Base-by-base conservation (phyloP, 2,329 filamentous ascomycete species). In the Ceratocystis harringtonii region DNA sequence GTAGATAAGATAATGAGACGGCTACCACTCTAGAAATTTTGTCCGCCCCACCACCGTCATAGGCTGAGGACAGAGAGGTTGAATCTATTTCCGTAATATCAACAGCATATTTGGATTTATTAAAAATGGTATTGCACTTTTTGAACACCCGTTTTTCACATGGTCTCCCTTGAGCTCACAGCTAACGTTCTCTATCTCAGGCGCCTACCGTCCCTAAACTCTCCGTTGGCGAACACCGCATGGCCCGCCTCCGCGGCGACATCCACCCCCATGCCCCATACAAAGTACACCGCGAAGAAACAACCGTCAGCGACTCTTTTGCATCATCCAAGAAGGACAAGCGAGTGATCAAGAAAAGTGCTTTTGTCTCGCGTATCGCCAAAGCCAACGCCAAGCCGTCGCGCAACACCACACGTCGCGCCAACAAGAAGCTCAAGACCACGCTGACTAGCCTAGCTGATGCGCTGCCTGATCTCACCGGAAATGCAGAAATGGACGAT, bases 301-400 rank as follows among this genome's bases (percentile, higher is more conserved):
- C 81, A 69, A 72, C 76, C 61, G 78, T 81, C 15, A 74, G 78
- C 58, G 81, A 84, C 72, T 69, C 73, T 68, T 92, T 92, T 75
- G 78, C 84, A 68, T 81, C 84, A 65, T 85, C 81, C 69, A 97
- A 96, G 76, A 86, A 83, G 72, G 89, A 95, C 78, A 95, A 92
- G 78, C 88, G 87, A 28, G 78, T 81, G 43, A 89, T 95, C 71
- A 92, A 91, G 73, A 90, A 90, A 78, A 87, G 88, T 0, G 77
- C 85, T 15, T 90, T 97, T 69, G 79, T 95, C 32, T 86, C 84
- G 22, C 88, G 86, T 69, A 88, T 96, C 71, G 78, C 85, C 69
- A 90, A 91, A 69, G 76, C 79, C 5, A 72, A 69, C 71, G 74
- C 64, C 84, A 80, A 72, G 74, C 80, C 7, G 77, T 80, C n/a